Base-by-base conservation (phyloP, 768 basidiomycete species). In the Coprinopsis strossmayeri region DNA sequence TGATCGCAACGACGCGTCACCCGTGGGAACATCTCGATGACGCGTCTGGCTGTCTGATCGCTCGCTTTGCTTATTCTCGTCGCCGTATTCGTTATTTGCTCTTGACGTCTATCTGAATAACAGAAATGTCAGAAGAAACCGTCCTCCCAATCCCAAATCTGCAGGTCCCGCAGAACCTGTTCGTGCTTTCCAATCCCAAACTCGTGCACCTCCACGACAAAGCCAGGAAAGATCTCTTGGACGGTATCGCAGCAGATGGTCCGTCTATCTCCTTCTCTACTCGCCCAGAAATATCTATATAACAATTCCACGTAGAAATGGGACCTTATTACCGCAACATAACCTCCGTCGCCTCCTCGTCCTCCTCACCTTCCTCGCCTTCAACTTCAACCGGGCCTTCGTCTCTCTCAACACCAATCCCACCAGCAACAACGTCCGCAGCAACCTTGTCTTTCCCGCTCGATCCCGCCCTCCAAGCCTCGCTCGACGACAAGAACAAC, bases 101-200 rank as follows among this genome's bases (percentile, higher is more conserved):
- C 18, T 25, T 3, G 20, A 23, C 41, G 10, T 26, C 20, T 11
- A 42, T 5, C 20, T 18, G 25, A 12, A 25, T 17, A 26, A 42
- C 41, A 20, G 58, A 54, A 46, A 92, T 93, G 90, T 78, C 89
- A 46, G 88, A 95, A 64, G 90, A 94, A 54, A 68, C 79, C 12
- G 81, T 93, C 2, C 75, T 89, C 32, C 91, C 91, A 0, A 85
- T 89, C 52, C 94, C 93, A 20, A 94, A 96, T 62, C 81, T 93
- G 48, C 69, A 74, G 10, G 76, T 95, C 15, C 76, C 93, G 0
- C 87, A 95, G 58, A 78, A 85, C 59, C 70, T 86, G 11, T 96
- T 90, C 58, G 77, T 78, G 9, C 74, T 97, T 3, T 76, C 81
- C 11, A 79, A 77, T 17, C 73, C 81, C 0, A 68, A 74, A 1